These are phyloP conservation scores for Phytophthora fragariae DNA, from an alignment of 352 stramenopile genomes.

Conservation along the genomic window DNA sequence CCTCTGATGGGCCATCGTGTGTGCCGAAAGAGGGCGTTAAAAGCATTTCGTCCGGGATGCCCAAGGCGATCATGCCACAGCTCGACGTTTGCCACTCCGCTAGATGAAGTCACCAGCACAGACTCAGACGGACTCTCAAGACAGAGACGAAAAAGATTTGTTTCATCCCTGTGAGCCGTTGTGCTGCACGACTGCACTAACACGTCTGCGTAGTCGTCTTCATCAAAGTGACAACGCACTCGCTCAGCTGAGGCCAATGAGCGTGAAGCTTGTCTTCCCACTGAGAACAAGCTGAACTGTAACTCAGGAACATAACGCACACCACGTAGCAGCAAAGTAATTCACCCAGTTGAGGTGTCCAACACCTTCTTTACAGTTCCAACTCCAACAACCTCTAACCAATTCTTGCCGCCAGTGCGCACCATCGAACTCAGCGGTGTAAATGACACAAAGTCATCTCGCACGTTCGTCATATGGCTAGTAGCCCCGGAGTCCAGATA, in stretches of 20 bases:
- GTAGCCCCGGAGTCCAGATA: constrained; percentile 19
- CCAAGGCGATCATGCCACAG: not conserved
- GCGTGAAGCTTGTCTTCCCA: not conserved
- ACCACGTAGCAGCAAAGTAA: not conserved
- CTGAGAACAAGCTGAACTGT: constrained; percentile 5
- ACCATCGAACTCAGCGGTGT: constrained; percentile 7
- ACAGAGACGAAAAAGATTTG: constrained; percentile 1
- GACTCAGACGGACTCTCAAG: not conserved
- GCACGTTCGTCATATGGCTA: constrained; percentile 16
- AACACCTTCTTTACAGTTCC: constrained; percentile 12
- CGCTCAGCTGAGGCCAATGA: not conserved
- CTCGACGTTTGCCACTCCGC: not conserved
- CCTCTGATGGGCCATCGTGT: not conserved
- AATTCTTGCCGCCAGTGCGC: constrained; percentile 12
- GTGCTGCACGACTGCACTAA: not conserved
- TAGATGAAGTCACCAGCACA: not conserved
- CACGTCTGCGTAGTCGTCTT: not conserved
- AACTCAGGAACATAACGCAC: constrained; percentile 11
- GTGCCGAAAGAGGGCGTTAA: constrained; percentile 5
- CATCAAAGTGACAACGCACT: not conserved
- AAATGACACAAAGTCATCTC: constrained; percentile 12
- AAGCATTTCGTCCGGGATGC: not conserved
- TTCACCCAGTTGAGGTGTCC: constrained; percentile 4
- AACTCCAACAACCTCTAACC: constrained; percentile 5
- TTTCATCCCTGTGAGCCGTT: not conserved